Conservation (phyloP, 192 early-diverging fungal genomes). For the Rhizoclosmatium sp. region DNA sequence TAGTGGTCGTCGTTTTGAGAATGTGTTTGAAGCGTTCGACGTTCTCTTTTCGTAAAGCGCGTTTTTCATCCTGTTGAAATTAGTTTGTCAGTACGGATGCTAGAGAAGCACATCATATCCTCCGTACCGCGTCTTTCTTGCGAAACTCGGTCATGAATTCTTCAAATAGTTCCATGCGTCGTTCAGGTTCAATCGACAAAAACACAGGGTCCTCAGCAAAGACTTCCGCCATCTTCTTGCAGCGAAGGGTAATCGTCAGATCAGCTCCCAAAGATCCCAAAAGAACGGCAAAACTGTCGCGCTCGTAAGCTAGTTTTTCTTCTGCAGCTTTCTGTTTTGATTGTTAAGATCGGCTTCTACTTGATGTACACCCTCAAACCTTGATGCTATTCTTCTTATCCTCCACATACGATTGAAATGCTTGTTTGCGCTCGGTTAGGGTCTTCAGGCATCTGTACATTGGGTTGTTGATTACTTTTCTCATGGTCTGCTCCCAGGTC, state of each 20-base stretch:
- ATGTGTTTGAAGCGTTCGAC: conserved; percentile 67
- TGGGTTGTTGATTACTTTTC: conserved; percentile 81
- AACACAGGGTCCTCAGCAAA: conserved; percentile 72
- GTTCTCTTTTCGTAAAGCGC: conserved; percentile 65
- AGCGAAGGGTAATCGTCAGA: conserved; percentile 5
- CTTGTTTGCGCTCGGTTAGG: conserved; percentile 79
- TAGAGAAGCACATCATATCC: background rate
- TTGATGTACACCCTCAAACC: conserved; percentile 1
- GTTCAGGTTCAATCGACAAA: conserved; percentile 64
- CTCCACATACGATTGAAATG: conserved; percentile 78
- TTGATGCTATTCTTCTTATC: conserved; percentile 47
- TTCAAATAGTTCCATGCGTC: conserved; percentile 72
- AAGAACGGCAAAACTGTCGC: conserved; percentile 66
- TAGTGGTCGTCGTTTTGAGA: conserved; percentile 61
- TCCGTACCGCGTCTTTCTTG: conserved; percentile 68
- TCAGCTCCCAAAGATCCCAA: conserved; percentile 22
- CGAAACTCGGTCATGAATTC: conserved; percentile 75
- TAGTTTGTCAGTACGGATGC: conserved; percentile 5
- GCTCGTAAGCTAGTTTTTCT: conserved; percentile 56
- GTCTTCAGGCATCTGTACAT: conserved; percentile 86
- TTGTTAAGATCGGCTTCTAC: background rate
- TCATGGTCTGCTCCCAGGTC: conserved; percentile 94
- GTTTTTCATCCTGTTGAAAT: conserved; percentile 58
- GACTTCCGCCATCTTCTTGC: conserved; percentile 59
- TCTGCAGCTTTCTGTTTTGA: conserved; percentile 56